Evolutionary conservation across 129 eudicot species (phyloP).

Genomic region (Daucus carota): DH1_v3.0 NC_030386.2:40136001-40136500

Average conservation of each 20-base stretch:
- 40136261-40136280: slow-evolving; percentile 46
- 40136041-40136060: slow-evolving; percentile 39
- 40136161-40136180: slow-evolving; percentile 49
- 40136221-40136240: slow-evolving; percentile 59
- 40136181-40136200: slow-evolving; percentile 77
- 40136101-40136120: slow-evolving; percentile 49
- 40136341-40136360: slow-evolving; percentile 82
- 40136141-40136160: slow-evolving; percentile 43
- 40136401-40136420: not conserved
- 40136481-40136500: not conserved
- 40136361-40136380: slow-evolving; percentile 36
- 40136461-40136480: not conserved
- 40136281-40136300: slow-evolving; percentile 32
- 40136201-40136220: slow-evolving; percentile 41
- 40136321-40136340: slow-evolving; percentile 37
- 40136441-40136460: not conserved
- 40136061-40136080: slow-evolving; percentile 40
- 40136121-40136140: slow-evolving; percentile 65
- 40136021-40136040: slow-evolving; percentile 41
- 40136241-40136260: slow-evolving; percentile 37
- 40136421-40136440: not conserved
- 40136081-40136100: slow-evolving; percentile 28
- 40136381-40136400: not conserved
- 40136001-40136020: slow-evolving; percentile 68
- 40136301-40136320: slow-evolving; percentile 66